Evolutionary conservation across 305 asterid species (phyloP).

Genomic region (Solanum hybrid): DNA sequence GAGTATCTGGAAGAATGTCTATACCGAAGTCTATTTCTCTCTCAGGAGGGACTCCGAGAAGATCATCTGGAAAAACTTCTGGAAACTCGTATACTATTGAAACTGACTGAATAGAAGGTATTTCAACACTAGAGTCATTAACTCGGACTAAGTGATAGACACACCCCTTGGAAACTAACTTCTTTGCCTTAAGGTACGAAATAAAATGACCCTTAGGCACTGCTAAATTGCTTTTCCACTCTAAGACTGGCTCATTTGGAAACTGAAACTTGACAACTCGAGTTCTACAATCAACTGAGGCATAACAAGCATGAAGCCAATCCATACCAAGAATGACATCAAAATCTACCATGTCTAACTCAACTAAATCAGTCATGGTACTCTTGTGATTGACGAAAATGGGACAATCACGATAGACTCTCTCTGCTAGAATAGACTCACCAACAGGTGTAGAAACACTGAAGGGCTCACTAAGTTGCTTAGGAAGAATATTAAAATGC

Average conservation of each 20-base stretch:
- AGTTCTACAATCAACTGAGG: background rate
- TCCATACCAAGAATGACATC: background rate
- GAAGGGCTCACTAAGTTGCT: background rate
- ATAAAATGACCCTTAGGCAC: background rate
- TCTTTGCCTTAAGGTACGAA: background rate
- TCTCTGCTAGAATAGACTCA: background rate
- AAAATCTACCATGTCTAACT: background rate
- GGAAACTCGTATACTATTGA: background rate
- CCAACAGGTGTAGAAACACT: background rate
- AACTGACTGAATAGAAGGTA: background rate
- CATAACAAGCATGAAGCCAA: background rate
- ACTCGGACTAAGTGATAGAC: background rate
- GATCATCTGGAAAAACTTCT: background rate
- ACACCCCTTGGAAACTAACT: background rate
- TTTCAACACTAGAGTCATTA: background rate
- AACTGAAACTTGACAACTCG: background rate
- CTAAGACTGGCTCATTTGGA: background rate
- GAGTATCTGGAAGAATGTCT: background rate
- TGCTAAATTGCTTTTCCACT: background rate
- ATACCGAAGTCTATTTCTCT: background rate
- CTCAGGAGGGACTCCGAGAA: background rate
- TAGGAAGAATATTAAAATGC: background rate
- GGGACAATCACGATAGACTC: background rate
- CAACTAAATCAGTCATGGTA: background rate
- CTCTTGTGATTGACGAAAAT: background rate